phyloP scores from a whole-genome alignment of 1,284 basidiomycete genomes.

The Apiotrichum mycotoxinovorans region DNA sequence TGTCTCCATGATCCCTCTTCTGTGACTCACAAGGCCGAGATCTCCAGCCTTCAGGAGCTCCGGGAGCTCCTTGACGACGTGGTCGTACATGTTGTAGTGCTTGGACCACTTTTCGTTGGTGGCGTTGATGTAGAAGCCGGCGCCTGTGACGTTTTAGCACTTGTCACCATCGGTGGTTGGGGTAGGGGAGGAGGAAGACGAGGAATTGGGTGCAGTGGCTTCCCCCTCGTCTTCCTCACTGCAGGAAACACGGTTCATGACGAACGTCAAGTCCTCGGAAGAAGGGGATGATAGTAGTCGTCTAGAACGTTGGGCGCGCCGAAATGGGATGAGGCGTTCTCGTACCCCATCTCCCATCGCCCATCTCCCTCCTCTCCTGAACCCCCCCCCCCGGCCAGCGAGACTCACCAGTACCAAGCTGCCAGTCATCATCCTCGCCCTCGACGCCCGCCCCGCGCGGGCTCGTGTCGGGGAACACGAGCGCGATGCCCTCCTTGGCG shows the following conservation, averaged over 20 bases:
- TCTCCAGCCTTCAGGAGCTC: constrained; percentile 65
- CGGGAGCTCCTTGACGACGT: constrained; percentile 78
- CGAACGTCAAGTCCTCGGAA: too few species aligned
- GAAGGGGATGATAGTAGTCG: too few species aligned
- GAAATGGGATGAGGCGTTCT: too few species aligned
- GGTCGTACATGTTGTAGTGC: constrained; percentile 87
- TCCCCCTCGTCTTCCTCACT: too few species aligned
- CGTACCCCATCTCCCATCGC: too few species aligned
- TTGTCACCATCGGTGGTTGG: too few species aligned
- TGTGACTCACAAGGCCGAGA: constrained; percentile 55
- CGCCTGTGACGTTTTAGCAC: constrained; percentile 54
- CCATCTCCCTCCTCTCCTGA: too few species aligned
- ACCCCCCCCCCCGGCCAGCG: too few species aligned
- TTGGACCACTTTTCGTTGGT: constrained; percentile 72
- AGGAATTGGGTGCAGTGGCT: too few species aligned
- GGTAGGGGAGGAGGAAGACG: too few species aligned
- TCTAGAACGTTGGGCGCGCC: too few species aligned
- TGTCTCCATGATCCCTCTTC: not conserved
- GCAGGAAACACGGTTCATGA: too few species aligned
- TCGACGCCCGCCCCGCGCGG: constrained; percentile 87
- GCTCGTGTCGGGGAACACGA: constrained; percentile 94
- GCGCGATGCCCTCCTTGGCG: constrained; percentile 74
- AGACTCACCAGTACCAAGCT: constrained; percentile 75
- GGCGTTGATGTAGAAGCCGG: constrained; percentile 91
- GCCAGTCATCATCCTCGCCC: constrained; percentile 84